Evolutionary conservation across 371 early-diverging fungal species (phyloP).

Genomic region (Nematocida parisii): DNA sequence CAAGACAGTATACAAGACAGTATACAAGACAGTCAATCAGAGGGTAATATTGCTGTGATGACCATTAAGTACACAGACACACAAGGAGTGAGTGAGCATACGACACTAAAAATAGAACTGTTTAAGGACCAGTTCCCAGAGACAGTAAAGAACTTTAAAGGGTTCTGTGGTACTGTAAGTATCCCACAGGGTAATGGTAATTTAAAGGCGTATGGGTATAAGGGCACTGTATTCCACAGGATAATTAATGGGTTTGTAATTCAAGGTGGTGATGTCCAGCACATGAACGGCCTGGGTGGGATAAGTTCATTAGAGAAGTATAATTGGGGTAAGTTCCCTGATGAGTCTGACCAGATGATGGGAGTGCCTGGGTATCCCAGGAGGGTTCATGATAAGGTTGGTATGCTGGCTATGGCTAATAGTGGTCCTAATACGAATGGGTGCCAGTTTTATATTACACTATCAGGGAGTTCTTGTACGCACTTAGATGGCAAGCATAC

Average conservation of each 20-base stretch:
- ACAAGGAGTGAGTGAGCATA: neutral
- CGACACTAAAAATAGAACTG: conserved; percentile 60
- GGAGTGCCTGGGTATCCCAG: neutral
- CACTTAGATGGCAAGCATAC: conserved; percentile 85
- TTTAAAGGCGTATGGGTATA: conserved; percentile 76
- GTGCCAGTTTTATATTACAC: conserved; percentile 88
- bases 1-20: neutral
- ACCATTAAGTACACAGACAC: neutral
- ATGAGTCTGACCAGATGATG: conserved; percentile 78
- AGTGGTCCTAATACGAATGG: conserved; percentile 89
- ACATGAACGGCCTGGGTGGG: conserved; percentile 81
- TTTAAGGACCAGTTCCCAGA: conserved; percentile 75
- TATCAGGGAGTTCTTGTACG: conserved; percentile 77
- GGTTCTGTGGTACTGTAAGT: conserved; percentile 31
- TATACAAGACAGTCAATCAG: too few relatives aligned
- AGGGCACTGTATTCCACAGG: conserved; percentile 82
- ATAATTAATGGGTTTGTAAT: conserved; percentile 87
- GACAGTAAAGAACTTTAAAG: conserved; percentile 75
- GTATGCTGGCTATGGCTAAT: conserved; percentile 92
- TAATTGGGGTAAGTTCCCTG: conserved; percentile 86
- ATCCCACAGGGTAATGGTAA: neutral
- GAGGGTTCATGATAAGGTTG: conserved; percentile 74
- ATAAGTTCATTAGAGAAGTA: conserved; percentile 76
- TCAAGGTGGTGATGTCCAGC: conserved; percentile 91
- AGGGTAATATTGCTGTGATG: too few relatives aligned